Conservation (phyloP, 805 yeast species). For the Zygosaccharomyces bailii region DNA sequence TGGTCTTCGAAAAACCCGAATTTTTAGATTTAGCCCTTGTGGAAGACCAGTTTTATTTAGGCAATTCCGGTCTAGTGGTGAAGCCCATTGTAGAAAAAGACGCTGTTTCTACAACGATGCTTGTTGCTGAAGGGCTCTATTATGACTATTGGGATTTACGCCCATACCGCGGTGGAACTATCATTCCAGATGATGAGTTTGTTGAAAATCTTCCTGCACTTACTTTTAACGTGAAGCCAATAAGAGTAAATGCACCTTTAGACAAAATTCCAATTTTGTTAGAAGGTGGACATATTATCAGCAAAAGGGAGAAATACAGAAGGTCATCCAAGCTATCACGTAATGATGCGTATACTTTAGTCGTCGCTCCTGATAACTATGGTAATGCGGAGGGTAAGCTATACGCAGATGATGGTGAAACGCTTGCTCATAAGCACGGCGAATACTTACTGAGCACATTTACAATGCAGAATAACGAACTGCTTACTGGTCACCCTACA, state of each 20-base stretch:
- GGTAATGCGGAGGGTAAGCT: slow-evolving; percentile 57
- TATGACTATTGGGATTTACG: slow-evolving; percentile 48
- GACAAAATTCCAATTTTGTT: slow-evolving; percentile 65
- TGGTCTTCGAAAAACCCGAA: slow-evolving; percentile 54
- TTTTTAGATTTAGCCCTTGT: slow-evolving; percentile 45
- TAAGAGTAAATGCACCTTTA: slow-evolving; percentile 44
- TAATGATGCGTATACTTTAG: slow-evolving; percentile 75
- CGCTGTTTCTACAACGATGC: slow-evolving; percentile 36
- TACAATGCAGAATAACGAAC: slow-evolving; percentile 33
- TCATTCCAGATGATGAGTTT: slow-evolving; percentile 32
- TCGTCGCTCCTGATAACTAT: slow-evolving; percentile 51
- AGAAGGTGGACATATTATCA: slow-evolving; percentile 74
- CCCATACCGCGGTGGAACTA: slow-evolving; percentile 11
- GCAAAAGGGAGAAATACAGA: slow-evolving; percentile 69
- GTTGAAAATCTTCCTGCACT: neutral
- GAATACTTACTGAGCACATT: slow-evolving; percentile 48
- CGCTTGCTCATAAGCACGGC: slow-evolving; percentile 53
- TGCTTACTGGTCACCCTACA: slow-evolving; percentile 30
- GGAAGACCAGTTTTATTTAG: slow-evolving; percentile 83
- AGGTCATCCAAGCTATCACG: slow-evolving; percentile 74
- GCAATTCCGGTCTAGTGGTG: slow-evolving; percentile 64
- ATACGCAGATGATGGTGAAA: slow-evolving; percentile 83
- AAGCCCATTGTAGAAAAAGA: slow-evolving; percentile 72
- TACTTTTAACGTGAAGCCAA: slow-evolving; percentile 14
- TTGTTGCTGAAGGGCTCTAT: slow-evolving; percentile 49